These are phyloP conservation scores for Melanopsichium pennsylvanicum DNA, from an alignment of 1,284 basidiomycete species.

Conservation along the genomic window DNA sequence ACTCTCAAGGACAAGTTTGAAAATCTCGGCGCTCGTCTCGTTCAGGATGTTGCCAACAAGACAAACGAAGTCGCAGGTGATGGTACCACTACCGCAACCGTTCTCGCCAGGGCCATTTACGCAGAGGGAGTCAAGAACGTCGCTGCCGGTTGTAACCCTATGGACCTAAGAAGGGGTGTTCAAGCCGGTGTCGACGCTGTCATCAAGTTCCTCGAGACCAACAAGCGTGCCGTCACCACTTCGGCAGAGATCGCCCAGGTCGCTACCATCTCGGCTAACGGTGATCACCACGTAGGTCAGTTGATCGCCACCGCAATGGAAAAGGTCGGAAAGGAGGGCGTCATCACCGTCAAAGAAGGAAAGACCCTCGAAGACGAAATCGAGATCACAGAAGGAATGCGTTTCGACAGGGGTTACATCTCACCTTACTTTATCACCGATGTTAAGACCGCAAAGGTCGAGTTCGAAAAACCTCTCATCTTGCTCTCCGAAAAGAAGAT, in stretches of 20 bases:
- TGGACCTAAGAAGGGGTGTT: constrained; percentile 95
- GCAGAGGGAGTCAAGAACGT: constrained; percentile 99
- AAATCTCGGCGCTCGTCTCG: constrained; percentile 96
- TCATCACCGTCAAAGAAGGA: constrained; percentile 99
- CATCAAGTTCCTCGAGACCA: constrained; percentile 85
- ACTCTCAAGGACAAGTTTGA: constrained; percentile 97
- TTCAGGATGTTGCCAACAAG: constrained; percentile 94
- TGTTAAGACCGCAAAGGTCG: constrained; percentile 94
- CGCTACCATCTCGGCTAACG: constrained; percentile 98
- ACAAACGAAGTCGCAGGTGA: constrained; percentile 98
- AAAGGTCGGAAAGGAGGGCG: constrained; percentile 99
- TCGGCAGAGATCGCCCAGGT: constrained; percentile 97
- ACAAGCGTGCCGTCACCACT: constrained; percentile 94
- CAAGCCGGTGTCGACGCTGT: constrained; percentile 97
- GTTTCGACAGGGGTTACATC: constrained; percentile 98
- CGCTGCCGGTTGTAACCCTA: constrained; percentile 97
- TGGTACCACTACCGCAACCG: constrained; percentile 96
- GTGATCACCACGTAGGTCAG: constrained; percentile 89
- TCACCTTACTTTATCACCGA: constrained; percentile 99
- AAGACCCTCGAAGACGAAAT: constrained; percentile 96
- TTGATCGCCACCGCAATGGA: constrained; percentile 99
- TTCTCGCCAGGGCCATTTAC: constrained; percentile 95
- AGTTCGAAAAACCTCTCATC: constrained; percentile 95
- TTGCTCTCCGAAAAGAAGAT: constrained; percentile 98
- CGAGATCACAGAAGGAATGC: constrained; percentile 99